phyloP scores from a whole-genome alignment of 2,329 filamentous ascomycete genomes.

The Fusarium mangiferae region DNA sequence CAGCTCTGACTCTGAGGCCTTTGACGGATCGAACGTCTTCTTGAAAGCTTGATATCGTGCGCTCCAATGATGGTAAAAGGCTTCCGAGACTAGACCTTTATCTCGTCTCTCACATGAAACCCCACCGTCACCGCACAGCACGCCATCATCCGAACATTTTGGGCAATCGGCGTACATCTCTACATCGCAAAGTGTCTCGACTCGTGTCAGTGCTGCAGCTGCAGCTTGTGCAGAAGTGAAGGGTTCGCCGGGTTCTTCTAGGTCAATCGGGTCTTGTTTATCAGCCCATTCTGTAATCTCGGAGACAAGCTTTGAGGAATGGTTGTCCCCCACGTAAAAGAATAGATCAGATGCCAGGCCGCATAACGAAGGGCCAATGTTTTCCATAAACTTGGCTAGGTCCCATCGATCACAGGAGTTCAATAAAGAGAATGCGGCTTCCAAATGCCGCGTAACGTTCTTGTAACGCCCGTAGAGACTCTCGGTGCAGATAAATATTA shows the following conservation, averaged over 20 bases:
- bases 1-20: not conserved
- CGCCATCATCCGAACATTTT: not conserved
- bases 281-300: not conserved
- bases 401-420: not conserved
- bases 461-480: not conserved
- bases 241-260: not conserved
- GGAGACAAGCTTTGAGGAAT: slow-evolving; percentile 1
- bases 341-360: slow-evolving; percentile 1
- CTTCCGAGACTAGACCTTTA: not conserved
- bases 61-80: slow-evolving; percentile 11
- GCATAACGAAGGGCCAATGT: slow-evolving; percentile 5
- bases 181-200: not conserved
- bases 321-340: not conserved
- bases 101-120: not conserved
- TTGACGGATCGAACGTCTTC: not conserved
- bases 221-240: slow-evolving; percentile 11
- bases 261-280: not conserved
- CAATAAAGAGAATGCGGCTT: not conserved
- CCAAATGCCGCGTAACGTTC: slow-evolving; percentile 7
- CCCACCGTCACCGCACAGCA: not conserved
- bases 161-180: not conserved
- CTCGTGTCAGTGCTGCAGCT: not conserved
- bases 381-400: slow-evolving; percentile 5
- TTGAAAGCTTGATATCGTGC: not conserved
- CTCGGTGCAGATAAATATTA: slow-evolving; percentile 25